Base-by-base conservation (phyloP, 2,329 filamentous ascomycete genomes). In the Sphaceloma murrayae region DNA sequence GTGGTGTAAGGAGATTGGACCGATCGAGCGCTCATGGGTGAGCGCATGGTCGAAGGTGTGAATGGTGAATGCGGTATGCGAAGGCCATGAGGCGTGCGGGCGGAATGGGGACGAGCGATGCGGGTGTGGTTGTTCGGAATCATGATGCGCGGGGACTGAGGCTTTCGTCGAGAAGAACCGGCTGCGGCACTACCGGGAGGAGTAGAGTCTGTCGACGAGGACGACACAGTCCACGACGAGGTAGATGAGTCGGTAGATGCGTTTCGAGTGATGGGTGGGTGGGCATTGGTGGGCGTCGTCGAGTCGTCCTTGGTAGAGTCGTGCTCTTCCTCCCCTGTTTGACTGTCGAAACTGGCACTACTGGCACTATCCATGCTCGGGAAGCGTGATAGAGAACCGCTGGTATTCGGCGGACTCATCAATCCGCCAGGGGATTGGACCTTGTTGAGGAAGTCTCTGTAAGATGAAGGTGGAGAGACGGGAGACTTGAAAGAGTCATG, bases 361-460 rank as follows among this genome's bases (percentile, higher is more conserved):
- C 51, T 53, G 17, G 60, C 59, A 51, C 62, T 65, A 40, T 65
- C 66, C 39, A 62, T 59, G 53, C 69, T 69, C 53, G 63, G 66
- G 54, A 71, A 70, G 49, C 57, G 61, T 59, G 54, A 70, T 51
- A 74, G 73, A 54, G 71, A 72, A 47, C 68, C 67, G 40, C 68
- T 66, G 30, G 79, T 74, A 36, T 75, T 70, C 34, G 75, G 66
- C 6, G 84, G 83, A 51, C 80, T 86, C 58, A 79, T 77, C 47
- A 87, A 70, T 13, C 81, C 69, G 13, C 81, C 69, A 1, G 75
- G 75, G 1, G 75, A 81, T 65, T 93, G 78, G 48, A 80, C 79
- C 66, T 87, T 89, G n/a, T 27, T 10, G 51, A 96, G 78, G 59
- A 95, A 96, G 58, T 96, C 87, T 53, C 85, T 82, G 61, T 96